Percentiles rank a stretch among this genome's conserved stretches.
phyloP scores from a whole-genome alignment of 352 stramenopile genomes.

The Phytophthora megakarya region DNA sequence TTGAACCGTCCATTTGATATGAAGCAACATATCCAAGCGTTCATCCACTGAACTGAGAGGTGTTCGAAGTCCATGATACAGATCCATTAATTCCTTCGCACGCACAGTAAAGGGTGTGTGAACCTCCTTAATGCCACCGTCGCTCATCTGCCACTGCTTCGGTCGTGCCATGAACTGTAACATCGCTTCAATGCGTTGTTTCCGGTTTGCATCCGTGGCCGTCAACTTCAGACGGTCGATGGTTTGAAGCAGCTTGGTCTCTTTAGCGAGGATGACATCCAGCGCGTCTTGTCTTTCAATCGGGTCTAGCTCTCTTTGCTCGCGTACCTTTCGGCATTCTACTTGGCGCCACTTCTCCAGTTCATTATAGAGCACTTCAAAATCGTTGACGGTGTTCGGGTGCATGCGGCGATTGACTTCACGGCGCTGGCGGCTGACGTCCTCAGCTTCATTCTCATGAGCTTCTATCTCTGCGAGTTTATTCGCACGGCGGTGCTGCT shows the following conservation, averaged over 20 bases:
- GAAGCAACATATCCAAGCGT: conserved; percentile 89
- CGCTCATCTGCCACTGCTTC: conserved; percentile 93
- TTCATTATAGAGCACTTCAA: conserved; percentile 94
- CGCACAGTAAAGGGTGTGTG: conserved; percentile 90
- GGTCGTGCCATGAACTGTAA: conserved; percentile 88
- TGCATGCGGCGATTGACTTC: conserved; percentile 91
- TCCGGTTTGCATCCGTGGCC: conserved; percentile 77
- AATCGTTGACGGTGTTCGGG: conserved; percentile 79
- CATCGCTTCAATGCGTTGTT: conserved; percentile 88
- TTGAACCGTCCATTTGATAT: conserved; percentile 93
- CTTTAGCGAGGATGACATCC: conserved; percentile 71
- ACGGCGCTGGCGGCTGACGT: conserved; percentile 55
- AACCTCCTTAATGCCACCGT: conserved; percentile 88
- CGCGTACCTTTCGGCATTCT: conserved; percentile 79
- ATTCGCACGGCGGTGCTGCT: conserved; percentile 41
- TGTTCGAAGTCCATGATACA: conserved; percentile 82
- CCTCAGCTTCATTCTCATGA: conserved; percentile 53
- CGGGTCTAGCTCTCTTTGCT: conserved; percentile 37
- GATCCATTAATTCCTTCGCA: conserved; percentile 88
- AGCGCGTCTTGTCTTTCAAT: conserved; percentile 50
- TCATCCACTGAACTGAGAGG: conserved; percentile 77
- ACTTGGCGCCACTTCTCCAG: conserved; percentile 91
- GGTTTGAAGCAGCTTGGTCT: conserved; percentile 86
- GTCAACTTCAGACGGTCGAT: conserved; percentile 91
- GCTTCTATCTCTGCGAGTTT: conserved; percentile 46